A percentile compares a stretch with the other conserved stretches of the same genome.
Conservation (phyloP, 768 basidiomycete species). For the Exsudoporus frostii region DNA sequence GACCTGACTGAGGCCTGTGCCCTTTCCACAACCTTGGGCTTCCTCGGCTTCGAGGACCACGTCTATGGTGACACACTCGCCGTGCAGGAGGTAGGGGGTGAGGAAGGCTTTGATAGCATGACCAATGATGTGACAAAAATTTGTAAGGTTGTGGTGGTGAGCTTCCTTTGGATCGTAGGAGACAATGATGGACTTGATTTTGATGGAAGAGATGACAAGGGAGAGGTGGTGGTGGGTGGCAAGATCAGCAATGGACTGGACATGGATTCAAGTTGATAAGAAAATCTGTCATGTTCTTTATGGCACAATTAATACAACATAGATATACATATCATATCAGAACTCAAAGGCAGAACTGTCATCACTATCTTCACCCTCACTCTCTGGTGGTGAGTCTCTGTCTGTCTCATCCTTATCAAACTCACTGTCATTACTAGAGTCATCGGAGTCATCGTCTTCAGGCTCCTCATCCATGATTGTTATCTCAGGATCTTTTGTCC, state of each 20-base stretch:
- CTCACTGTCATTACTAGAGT: too few relatives aligned
- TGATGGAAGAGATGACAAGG: slow-evolving; percentile 89
- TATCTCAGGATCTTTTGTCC: too few relatives aligned
- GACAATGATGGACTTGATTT: slow-evolving; percentile 95
- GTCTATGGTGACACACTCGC: slow-evolving; percentile 93
- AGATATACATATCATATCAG: too few relatives aligned
- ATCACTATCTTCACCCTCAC: too few relatives aligned
- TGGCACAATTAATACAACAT: too few relatives aligned
- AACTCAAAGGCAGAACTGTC: too few relatives aligned
- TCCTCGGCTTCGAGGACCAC: slow-evolving; percentile 98
- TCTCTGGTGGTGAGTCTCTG: too few relatives aligned
- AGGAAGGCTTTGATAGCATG: slow-evolving; percentile 97
- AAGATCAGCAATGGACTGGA: slow-evolving; percentile 60
- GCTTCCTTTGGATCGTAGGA: slow-evolving; percentile 96
- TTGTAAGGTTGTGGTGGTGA: slow-evolving; percentile 95
- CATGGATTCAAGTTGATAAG: too few relatives aligned
- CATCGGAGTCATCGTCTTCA: too few relatives aligned
- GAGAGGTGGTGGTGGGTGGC: slow-evolving; percentile 83
- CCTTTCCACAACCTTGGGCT: slow-evolving; percentile 72
- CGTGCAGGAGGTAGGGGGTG: slow-evolving; percentile 91
- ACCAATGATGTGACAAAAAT: slow-evolving; percentile 98
- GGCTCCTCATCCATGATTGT: too few relatives aligned
- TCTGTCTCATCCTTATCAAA: too few relatives aligned
- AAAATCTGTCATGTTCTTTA: too few relatives aligned
- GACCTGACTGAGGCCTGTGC: slow-evolving; percentile 74